Conservation (phyloP, 1,284 basidiomycete species). For the Boletellus sp. region DNA sequence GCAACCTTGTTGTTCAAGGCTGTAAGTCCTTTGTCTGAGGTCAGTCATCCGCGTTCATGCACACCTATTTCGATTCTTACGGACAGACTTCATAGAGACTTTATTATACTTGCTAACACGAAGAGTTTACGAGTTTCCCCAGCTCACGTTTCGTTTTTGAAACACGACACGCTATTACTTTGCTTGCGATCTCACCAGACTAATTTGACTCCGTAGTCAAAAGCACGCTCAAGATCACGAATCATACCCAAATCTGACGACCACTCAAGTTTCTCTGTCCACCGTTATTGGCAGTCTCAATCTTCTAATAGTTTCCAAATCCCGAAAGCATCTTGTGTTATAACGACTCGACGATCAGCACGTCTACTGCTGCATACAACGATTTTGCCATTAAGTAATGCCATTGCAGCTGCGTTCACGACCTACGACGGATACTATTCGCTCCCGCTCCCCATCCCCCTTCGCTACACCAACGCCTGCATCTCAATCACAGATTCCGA, state of each 20-base stretch:
- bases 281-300: background rate
- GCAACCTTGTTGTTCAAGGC: constrained; percentile 18
- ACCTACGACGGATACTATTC: constrained; percentile 22
- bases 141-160: constrained; percentile 24
- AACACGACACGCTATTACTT: constrained; percentile 9
- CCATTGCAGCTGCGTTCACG: constrained; percentile 33
- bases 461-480: constrained; percentile 30
- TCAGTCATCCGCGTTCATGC: constrained; percentile 9
- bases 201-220: constrained; percentile 13
- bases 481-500: constrained; percentile 43
- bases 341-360: constrained; percentile 27
- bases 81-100: constrained; percentile 7
- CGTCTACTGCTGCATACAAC: constrained; percentile 26
- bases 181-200: constrained; percentile 13
- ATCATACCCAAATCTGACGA: constrained; percentile 24
- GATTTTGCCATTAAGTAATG: constrained; percentile 25
- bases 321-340: constrained; percentile 12
- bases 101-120: constrained; percentile 20
- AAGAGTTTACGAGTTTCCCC: constrained; percentile 20
- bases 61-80: constrained; percentile 1
- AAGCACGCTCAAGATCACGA: constrained; percentile 19
- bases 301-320: constrained; percentile 16
- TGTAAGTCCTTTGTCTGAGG: constrained; percentile 30
- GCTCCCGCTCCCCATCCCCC: constrained; percentile 30
- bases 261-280: constrained; percentile 5